Evolutionary conservation across 305 asterid species (phyloP).

Genomic region (Withania somnifera): DNA sequence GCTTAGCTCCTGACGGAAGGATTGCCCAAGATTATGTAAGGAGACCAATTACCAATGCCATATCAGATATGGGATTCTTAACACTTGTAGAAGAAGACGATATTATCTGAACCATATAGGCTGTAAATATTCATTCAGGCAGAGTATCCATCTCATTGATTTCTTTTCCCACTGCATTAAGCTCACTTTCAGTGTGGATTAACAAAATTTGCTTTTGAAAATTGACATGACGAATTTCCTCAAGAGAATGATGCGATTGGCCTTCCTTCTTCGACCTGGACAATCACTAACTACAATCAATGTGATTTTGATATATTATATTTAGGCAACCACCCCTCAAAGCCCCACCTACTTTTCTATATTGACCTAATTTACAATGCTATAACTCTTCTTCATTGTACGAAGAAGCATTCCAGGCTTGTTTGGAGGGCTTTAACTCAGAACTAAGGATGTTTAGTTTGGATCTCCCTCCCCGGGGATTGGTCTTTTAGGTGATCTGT

Average conservation of each 20-base stretch:
- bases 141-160: neutral
- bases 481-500: neutral
- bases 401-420: no score
- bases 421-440: no score
- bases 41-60: no score
- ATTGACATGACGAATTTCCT: neutral
- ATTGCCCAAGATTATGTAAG: no score
- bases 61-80: no score
- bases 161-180: neutral
- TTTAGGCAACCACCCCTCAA: no score
- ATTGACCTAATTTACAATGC: no score
- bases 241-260: neutral
- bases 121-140: neutral
- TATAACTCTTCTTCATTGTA: no score
- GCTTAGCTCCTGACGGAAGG: no score
- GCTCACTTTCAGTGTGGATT: neutral
- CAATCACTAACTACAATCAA: no score
- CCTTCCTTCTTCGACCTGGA: neutral
- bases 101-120: neutral
- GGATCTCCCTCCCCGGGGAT: neutral
- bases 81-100: neutral
- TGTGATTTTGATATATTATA: no score
- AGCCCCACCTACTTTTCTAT: no score
- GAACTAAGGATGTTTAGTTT: neutral
- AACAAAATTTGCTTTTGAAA: neutral